Percentiles rank a stretch among this genome's conserved stretches.
Conservation (phyloP, 495 filamentous ascomycete genomes). For the Bacidia gigantensis region DNA sequence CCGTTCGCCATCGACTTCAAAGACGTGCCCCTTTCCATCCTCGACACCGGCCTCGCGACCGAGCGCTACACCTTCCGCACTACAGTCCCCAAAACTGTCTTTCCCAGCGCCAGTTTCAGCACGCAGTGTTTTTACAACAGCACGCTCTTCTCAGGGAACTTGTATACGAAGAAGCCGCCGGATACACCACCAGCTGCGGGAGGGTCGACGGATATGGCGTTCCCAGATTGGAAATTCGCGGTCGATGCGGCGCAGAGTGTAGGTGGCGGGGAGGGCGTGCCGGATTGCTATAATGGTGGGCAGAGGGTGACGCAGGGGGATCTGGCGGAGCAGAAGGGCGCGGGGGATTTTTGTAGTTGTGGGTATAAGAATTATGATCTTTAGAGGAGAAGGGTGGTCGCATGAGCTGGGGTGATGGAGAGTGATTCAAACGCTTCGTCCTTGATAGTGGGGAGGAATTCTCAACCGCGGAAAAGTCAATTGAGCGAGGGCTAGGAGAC, state of each 20-base stretch:
- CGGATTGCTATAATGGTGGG: constrained; percentile 26
- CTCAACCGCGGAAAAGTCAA: too few species aligned
- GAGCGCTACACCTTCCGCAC: constrained; percentile 40
- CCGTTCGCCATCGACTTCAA: constrained; percentile 34
- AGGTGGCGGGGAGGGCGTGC: constrained; percentile 26
- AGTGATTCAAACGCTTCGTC: background rate
- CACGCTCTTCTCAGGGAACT: constrained; percentile 33
- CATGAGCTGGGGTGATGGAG: background rate
- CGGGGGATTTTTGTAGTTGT: constrained; percentile 15
- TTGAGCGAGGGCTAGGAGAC: too few species aligned
- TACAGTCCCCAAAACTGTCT: constrained; percentile 29
- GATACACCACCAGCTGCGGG: constrained; percentile 23
- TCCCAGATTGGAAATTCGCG: constrained; percentile 32
- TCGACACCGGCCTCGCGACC: constrained; percentile 19
- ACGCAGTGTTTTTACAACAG: constrained; percentile 38
- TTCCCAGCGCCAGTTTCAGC: constrained; percentile 18
- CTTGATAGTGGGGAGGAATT: too few species aligned
- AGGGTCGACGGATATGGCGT: constrained; percentile 10
- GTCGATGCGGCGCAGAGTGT: constrained; percentile 32
- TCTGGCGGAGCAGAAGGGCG: background rate
- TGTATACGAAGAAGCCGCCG: constrained; percentile 38
- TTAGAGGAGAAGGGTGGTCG: background rate
- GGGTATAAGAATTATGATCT: constrained; percentile 14
- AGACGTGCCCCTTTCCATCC: constrained; percentile 26
- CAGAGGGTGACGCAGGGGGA: constrained; percentile 10